These are phyloP conservation scores for Schoenoplectus tabernaemontani DNA, from an alignment of 202 grass and related monocot genomes.

Conservation along the genomic window DNA sequence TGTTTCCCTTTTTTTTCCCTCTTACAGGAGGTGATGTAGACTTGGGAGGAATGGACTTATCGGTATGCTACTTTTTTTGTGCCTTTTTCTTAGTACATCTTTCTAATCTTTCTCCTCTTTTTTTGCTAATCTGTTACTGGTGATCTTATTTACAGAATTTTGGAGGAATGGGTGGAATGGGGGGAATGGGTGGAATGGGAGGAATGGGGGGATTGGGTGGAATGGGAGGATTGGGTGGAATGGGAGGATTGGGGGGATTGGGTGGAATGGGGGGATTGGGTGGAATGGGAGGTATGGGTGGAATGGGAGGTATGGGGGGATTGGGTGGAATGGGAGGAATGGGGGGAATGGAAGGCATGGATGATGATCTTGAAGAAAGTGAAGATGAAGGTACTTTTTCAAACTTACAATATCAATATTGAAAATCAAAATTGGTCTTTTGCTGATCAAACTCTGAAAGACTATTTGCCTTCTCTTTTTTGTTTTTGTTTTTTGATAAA, in stretches of 20 bases:
- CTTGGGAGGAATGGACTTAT: constrained; percentile 90
- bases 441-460: not conserved
- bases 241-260: constrained; percentile 1
- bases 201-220: constrained; percentile 23
- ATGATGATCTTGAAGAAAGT: constrained; percentile 69
- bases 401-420: constrained; percentile 2
- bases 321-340: constrained; percentile 20
- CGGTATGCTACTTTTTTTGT: constrained; percentile 33
- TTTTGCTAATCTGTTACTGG: not conserved
- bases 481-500: too few species aligned
- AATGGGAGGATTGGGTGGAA: not conserved
- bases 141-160: constrained; percentile 59
- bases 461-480: too few species aligned
- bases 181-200: not conserved
- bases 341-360: constrained; percentile 41
- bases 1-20: constrained; percentile 10
- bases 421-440: not conserved
- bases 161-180: constrained; percentile 30
- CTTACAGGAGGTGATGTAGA: constrained; percentile 61
- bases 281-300: constrained; percentile 45
- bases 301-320: constrained; percentile 27
- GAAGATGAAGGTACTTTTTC: constrained; percentile 72
- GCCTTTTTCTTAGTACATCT: not conserved
- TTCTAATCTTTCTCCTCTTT: constrained; percentile 19
- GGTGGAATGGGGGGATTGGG: constrained; percentile 27